Evolutionary conservation across 805 yeast genomes (phyloP).

Genomic region (Candida maesae): DNA sequence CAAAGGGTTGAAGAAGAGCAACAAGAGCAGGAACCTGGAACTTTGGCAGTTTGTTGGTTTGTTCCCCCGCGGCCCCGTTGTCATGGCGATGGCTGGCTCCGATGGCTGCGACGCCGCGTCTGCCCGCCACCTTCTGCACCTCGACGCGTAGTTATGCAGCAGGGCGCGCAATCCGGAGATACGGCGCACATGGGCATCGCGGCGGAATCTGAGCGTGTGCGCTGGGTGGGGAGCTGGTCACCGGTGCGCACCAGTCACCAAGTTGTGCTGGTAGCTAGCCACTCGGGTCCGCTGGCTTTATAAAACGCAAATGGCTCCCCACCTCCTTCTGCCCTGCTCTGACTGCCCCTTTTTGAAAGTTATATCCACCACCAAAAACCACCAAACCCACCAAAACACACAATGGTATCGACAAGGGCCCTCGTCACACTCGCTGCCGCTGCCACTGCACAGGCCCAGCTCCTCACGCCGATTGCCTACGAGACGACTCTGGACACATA

Average conservation of each 20-base stretch:
- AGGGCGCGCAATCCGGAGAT: not conserved
- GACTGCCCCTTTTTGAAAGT: too few relatives aligned
- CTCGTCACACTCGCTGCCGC: constrained; percentile 17
- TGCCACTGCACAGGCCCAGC: constrained; percentile 21
- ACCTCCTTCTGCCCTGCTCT: not conserved
- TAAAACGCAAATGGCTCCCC: constrained; percentile 9
- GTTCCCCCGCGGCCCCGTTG: not conserved
- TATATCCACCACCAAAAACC: too few relatives aligned
- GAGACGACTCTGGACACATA: constrained; percentile 15
- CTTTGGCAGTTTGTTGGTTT: too few relatives aligned
- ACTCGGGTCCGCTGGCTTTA: not conserved
- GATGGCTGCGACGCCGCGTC: too few relatives aligned
- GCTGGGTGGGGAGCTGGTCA: too few relatives aligned
- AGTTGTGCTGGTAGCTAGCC: too few relatives aligned
- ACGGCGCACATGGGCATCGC: not conserved
- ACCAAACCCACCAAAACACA: not conserved
- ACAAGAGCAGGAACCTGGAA: too few relatives aligned
- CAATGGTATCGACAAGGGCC: constrained; percentile 3
- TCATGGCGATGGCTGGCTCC: constrained; percentile 1
- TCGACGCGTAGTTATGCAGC: not conserved
- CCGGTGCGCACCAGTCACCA: too few relatives aligned
- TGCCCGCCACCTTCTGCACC: too few relatives aligned
- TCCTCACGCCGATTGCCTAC: constrained; percentile 17
- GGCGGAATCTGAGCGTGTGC: too few relatives aligned
- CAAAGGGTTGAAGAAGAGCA: too few relatives aligned